Conservation (phyloP, 2,329 filamentous ascomycete species). For the Diaporthe sp. region DNA sequence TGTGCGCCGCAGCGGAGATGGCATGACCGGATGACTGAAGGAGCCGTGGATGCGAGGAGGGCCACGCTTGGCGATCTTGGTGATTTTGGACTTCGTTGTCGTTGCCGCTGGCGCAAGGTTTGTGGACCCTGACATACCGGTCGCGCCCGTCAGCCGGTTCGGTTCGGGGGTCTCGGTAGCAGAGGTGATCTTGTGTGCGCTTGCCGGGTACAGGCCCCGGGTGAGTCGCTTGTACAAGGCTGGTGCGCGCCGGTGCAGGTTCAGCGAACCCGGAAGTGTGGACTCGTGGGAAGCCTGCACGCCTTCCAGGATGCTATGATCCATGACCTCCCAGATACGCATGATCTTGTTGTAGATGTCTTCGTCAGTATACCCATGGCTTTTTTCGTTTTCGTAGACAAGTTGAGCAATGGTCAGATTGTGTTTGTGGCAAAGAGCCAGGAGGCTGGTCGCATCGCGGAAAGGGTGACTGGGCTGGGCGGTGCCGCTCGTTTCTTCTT, state of each 20-base stretch:
- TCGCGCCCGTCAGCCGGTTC: constrained; percentile 14
- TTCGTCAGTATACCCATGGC: constrained; percentile 62
- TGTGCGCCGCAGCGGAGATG: constrained; percentile 59
- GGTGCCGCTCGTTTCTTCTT: constrained; percentile 32
- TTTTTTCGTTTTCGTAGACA: constrained; percentile 66
- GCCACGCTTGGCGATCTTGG: constrained; percentile 47
- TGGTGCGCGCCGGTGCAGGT: constrained; percentile 60
- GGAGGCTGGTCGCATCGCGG: constrained; percentile 59
- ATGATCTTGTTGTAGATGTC: constrained; percentile 61
- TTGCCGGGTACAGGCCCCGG: constrained; percentile 58
- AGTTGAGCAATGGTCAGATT: constrained; percentile 65
- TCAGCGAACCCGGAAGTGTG: constrained; percentile 60
- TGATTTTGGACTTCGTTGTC: constrained; percentile 57
- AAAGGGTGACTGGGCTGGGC: constrained; percentile 60
- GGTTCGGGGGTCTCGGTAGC: constrained; percentile 14
- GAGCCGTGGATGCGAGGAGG: constrained; percentile 59
- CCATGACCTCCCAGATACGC: constrained; percentile 65
- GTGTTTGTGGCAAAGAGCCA: constrained; percentile 61
- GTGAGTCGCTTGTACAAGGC: constrained; percentile 59
- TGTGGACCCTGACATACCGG: constrained; percentile 26
- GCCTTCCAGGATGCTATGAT: constrained; percentile 62
- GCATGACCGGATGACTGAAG: constrained; percentile 59
- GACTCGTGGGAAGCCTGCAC: constrained; percentile 59
- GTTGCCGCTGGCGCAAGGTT: constrained; percentile 55
- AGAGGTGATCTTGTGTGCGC: constrained; percentile 30